Base-by-base conservation (phyloP, 2,329 filamentous ascomycete species). In the Cryphonectria japonica region DNA sequence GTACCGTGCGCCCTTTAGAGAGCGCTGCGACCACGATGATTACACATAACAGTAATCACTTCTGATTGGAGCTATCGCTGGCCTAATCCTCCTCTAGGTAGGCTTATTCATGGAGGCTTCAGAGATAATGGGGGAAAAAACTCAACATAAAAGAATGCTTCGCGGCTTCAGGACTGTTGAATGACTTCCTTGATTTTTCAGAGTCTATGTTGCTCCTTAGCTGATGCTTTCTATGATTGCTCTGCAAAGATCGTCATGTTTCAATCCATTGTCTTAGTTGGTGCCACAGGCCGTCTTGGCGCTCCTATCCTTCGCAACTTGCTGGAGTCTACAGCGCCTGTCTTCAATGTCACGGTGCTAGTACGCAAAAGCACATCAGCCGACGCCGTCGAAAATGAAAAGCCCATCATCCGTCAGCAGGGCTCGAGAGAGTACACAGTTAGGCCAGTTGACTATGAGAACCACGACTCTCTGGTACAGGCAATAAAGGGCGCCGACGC, bases 301-400 rank as follows among this genome's bases (percentile, higher is more conserved):
- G 54, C 60, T 39, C 60, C 34, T 22, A 14, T 61, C 5, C 67
- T 64, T 16, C 60, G 67, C 46, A 69, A 59, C 34, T 26, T 64
- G n/a, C 46, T 64, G 22, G 34, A 32, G 16, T 68, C 43, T 22
- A 57, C 67, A 26, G 7, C 34, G 19, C 60, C 60, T 9, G 50
- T 16, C 14, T 69, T 57, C 60, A 37, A 57, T 14, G 60, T 69
- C 22, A 69, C 46, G 7, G 37, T 43, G 2, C 9, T 69, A 13
- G 41, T 52, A 22, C 59, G 67, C 60, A 32, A 39, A 39, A 29
- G 7, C 34, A 14, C 13, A 19, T 32, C 26, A 11, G 29, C 4
- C 26, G 14, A 14, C 22, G 60, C 8, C 34, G 8, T 16, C 60
- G 19, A 62, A 16, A 29, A 41, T 3, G 19, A 19, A 26, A 32